phyloP scores from a whole-genome alignment of 208 protist genomes.

The Leishmania gerbilli region DNA sequence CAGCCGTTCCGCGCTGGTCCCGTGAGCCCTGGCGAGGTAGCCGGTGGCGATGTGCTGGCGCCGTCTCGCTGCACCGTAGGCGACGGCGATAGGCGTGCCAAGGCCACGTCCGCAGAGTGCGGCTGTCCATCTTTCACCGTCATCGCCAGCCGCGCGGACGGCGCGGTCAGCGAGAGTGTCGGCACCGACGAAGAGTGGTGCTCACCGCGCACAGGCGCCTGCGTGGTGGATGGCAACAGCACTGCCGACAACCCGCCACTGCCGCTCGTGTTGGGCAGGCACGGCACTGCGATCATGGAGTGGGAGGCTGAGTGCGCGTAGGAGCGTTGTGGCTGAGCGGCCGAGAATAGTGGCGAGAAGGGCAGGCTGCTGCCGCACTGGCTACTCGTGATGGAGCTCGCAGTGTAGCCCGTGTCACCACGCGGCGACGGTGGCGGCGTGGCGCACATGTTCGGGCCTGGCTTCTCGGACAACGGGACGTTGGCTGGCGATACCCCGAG shows the following conservation, averaged over 20 bases:
- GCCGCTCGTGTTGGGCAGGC: not conserved
- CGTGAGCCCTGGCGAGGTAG: not conserved
- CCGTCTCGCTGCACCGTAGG: not conserved
- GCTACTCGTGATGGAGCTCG: not conserved
- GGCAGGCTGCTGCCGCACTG: not conserved
- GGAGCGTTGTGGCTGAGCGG: not conserved
- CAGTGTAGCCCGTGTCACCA: not conserved
- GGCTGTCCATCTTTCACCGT: not conserved
- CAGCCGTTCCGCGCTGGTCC: not conserved
- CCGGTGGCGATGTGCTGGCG: not conserved
- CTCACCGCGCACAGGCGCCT: not conserved
- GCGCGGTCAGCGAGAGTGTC: not conserved
- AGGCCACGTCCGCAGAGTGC: not conserved
- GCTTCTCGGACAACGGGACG: not conserved
- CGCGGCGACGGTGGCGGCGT: not conserved
- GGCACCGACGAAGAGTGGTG: constrained; percentile 3
- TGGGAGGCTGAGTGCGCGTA: not conserved
- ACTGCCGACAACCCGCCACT: not conserved
- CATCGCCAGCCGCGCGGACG: not conserved
- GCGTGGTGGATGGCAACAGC: not conserved
- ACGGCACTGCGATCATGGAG: not conserved
- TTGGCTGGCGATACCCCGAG: not conserved
- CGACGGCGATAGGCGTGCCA: not conserved
- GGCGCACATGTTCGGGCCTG: no score
- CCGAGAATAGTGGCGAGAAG: not conserved